Percentiles rank a stretch among this genome's conserved stretches.
Conservation (phyloP, 768 basidiomycete species). For the Boletus patriciae region DNA sequence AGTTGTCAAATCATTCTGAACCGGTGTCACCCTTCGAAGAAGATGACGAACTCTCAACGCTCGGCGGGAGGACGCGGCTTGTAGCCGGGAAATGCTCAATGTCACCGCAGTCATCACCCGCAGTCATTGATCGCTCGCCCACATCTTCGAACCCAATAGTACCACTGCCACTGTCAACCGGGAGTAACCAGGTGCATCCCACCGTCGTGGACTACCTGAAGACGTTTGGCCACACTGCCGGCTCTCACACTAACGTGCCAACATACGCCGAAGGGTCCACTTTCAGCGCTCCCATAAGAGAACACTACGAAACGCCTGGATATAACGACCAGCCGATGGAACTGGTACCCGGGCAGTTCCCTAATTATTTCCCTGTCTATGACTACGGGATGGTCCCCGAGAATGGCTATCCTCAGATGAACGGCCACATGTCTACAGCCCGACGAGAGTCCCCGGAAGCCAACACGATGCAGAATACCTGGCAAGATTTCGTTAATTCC, state of each 20-base stretch:
- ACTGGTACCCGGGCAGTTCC: slow-evolving; percentile 43
- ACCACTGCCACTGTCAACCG: slow-evolving; percentile 61
- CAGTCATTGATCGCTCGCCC: slow-evolving; percentile 59
- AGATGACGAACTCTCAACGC: slow-evolving; percentile 60
- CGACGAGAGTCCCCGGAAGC: slow-evolving; percentile 52
- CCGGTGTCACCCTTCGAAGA: slow-evolving; percentile 48
- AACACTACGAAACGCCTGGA: slow-evolving; percentile 23
- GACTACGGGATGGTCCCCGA: slow-evolving; percentile 53
- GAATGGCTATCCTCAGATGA: slow-evolving; percentile 39
- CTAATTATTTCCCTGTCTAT: slow-evolving; percentile 74
- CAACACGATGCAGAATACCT: slow-evolving; percentile 58
- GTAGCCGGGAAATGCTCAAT: slow-evolving; percentile 60
- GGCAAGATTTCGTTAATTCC: slow-evolving; percentile 58
- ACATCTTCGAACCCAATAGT: slow-evolving; percentile 71
- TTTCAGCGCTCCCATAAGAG: slow-evolving; percentile 28
- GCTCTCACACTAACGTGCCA: slow-evolving; percentile 22
- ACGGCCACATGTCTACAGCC: slow-evolving; percentile 36
- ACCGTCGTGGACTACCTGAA: slow-evolving; percentile 68
- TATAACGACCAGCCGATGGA: slow-evolving; percentile 34
- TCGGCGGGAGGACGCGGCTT: slow-evolving; percentile 66
- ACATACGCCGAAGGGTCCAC: slow-evolving; percentile 25
- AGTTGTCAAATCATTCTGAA: slow-evolving; percentile 39
- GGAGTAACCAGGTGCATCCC: slow-evolving; percentile 54
- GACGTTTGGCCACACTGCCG: slow-evolving; percentile 47
- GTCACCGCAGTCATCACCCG: slow-evolving; percentile 46